Conservation (phyloP, 352 stramenopile genomes). For the Pythium oligandrum region DNA sequence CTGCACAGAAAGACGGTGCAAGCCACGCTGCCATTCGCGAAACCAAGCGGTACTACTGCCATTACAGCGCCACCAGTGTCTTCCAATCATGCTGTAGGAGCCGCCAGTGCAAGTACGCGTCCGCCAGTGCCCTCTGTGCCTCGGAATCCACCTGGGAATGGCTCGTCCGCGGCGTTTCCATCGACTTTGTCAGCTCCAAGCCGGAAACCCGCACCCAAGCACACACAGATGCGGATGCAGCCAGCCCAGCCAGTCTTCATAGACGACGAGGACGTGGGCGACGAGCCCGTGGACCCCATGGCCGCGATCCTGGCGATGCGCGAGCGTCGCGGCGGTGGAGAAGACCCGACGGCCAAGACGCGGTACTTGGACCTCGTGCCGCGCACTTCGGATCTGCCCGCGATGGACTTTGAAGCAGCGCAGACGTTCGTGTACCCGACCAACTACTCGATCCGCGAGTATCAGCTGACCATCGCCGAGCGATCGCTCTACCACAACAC, state of each 20-base stretch:
- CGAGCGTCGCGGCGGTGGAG: conserved; percentile 23
- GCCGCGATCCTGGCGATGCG: conserved; percentile 7
- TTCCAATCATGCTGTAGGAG: too few relatives aligned
- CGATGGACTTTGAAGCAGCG: conserved; percentile 58
- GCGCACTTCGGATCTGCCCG: neutral
- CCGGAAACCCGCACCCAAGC: too few relatives aligned
- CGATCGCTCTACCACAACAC: conserved; percentile 96
- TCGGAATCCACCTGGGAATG: too few relatives aligned
- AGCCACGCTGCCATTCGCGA: conserved; percentile 51
- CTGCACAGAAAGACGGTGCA: conserved; percentile 41
- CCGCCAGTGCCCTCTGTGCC: too few relatives aligned
- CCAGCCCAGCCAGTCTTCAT: neutral
- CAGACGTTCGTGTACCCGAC: conserved; percentile 84
- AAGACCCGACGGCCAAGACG: conserved; percentile 49
- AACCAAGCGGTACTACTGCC: conserved; percentile 4
- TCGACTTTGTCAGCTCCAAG: too few relatives aligned
- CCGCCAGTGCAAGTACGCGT: too few relatives aligned
- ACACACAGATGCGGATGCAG: too few relatives aligned
- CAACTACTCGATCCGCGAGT: conserved; percentile 90
- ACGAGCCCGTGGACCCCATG: neutral
- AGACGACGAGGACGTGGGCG: conserved; percentile 4
- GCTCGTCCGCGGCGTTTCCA: too few relatives aligned
- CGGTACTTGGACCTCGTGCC: conserved; percentile 45
- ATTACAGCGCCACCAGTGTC: conserved; percentile 3
- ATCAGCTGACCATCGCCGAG: conserved; percentile 94